Evolutionary conservation across 495 filamentous ascomycete genomes (phyloP).

Genomic region (Penicillium herquei): DNA sequence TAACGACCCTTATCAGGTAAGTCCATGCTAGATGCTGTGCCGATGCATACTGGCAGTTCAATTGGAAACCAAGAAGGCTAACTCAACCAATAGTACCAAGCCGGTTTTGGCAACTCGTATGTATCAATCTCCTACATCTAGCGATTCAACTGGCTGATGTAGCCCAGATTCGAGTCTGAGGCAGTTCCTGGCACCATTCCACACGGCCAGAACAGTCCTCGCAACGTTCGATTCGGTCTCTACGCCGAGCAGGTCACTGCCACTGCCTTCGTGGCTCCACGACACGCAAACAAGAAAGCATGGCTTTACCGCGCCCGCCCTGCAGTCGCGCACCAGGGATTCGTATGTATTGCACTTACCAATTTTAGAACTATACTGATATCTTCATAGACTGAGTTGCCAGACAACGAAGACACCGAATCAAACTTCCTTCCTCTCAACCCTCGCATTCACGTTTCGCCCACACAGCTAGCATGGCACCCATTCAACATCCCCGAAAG

Average conservation of each 20-base stretch:
- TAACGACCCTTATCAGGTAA: conserved; percentile 54
- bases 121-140: conserved; percentile 21
- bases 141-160: conserved; percentile 28
- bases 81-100: conserved; percentile 44
- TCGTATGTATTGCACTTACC: conserved; percentile 28
- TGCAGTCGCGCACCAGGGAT: conserved; percentile 51
- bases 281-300: conserved; percentile 48
- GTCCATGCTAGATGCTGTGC: not conserved
- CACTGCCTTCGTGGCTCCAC: conserved; percentile 46
- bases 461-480: conserved; percentile 49
- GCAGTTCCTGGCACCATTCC: conserved; percentile 51
- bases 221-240: conserved; percentile 45
- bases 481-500: conserved; percentile 44
- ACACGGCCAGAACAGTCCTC: conserved; percentile 47
- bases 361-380: conserved; percentile 4
- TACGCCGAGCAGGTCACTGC: conserved; percentile 51
- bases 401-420: conserved; percentile 47
- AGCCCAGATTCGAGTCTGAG: conserved; percentile 41
- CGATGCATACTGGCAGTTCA: too few relatives aligned
- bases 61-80: conserved; percentile 10
- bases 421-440: conserved; percentile 48
- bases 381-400: conserved; percentile 38
- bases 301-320: conserved; percentile 50
- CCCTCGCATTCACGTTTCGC: conserved; percentile 61
- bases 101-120: conserved; percentile 54